Evolutionary conservation across 2,329 filamentous ascomycete species (phyloP), one percentile per base, ranked within the genome.

Genomic region (Cordyceps tenuipes): DNA sequence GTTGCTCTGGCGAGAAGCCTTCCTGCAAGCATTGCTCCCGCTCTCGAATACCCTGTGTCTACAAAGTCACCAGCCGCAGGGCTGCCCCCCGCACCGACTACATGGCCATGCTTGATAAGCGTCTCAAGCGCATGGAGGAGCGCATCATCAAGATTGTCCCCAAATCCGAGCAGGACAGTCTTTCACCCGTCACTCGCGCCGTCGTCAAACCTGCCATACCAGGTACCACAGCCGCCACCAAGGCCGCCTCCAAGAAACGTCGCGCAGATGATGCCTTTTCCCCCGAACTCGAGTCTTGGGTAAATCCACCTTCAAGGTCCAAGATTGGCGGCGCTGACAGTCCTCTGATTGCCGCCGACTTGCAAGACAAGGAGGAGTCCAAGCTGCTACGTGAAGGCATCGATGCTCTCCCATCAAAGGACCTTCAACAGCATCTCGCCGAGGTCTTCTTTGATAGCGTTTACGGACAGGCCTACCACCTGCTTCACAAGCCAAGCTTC

Each of bases 91-190:
- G 94, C 57, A 97, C 94, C 19, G 94, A 97, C 73, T 97, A 97
- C 73, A 97, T 97, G 94, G 91, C 92, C 47, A 97, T 97, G 91
- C 77, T 97, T 67, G 94, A 97, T 75, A 97, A 96, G 75, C 84
- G 94, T 57, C 74, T 97, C 65, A 97, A 96, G 77, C 82, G 93
- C 61, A 97, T 97, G 94, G 94, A 99, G 73, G 93, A 97, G 68
- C 87, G 93, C 60, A 94, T 97, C 63, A 95, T 97, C 75, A 96
- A 96, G 72, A 88, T 93, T 61, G 88, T 97, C 31, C 93, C 94
- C 0, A 96, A 93, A 70, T 83, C 90, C 47, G 91, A 95, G 64
- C 82, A 90, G 63, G 86, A 88, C 47, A 78, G 84, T 29, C 71
- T 87, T 61, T 77, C 82, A 9, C 79, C 81, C 8, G 87, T 96